These are phyloP conservation scores for Pyricularia grisea DNA, from an alignment of 2,329 filamentous ascomycete genomes.

Conservation along the genomic window DNA sequence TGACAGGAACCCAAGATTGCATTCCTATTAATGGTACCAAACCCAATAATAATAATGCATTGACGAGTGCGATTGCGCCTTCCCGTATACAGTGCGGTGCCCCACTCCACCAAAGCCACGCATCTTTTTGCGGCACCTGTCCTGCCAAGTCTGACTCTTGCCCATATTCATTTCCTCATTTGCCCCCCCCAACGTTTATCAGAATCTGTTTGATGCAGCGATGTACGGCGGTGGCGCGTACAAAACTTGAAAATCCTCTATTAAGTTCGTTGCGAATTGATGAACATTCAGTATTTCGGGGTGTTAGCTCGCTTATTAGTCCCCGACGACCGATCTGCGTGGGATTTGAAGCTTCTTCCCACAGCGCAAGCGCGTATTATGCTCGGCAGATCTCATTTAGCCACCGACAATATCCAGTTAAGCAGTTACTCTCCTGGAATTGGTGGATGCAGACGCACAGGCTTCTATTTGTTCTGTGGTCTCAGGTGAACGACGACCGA, in stretches of 20 bases:
- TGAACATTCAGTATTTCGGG: not conserved
- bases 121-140: not conserved
- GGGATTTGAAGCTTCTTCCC: not conserved
- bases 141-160: not conserved
- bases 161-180: not conserved
- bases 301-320: not conserved
- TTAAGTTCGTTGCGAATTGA: not conserved
- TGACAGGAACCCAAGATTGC: not conserved
- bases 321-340: not conserved
- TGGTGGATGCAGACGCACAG: not conserved
- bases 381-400: not conserved
- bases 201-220: not conserved
- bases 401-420: not conserved
- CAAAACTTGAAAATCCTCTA: not conserved
- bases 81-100: not conserved
- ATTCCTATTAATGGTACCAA: not conserved
- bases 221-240: not conserved
- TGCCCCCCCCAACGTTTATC: not conserved
- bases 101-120: not conserved
- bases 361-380: not conserved
- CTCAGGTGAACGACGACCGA: too few relatives aligned
- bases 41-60: not conserved
- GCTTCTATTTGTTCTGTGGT: not conserved
- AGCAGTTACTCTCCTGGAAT: not conserved
- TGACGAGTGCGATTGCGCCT: not conserved